Evolutionary conservation across 2,329 filamentous ascomycete species (phyloP).

Genomic region (Penicillium sclerotigenum): DNA sequence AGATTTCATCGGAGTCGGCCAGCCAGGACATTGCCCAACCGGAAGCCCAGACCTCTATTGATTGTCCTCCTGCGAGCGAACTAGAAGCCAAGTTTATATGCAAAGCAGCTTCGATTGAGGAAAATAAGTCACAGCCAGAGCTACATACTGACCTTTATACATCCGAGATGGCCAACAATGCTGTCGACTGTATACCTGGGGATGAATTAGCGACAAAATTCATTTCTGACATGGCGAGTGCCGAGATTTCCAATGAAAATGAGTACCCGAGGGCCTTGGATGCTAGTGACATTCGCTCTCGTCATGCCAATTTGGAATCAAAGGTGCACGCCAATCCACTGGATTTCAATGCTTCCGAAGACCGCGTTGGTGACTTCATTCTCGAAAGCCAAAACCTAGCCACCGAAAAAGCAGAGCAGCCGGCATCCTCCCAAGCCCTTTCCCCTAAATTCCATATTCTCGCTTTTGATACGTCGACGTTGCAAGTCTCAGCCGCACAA

Average conservation of each 20-base stretch:
- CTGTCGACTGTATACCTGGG: constrained; percentile 10
- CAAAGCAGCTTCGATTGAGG: not conserved
- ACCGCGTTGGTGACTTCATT: constrained; percentile 10
- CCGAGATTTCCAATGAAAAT: not conserved
- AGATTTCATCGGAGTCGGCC: not conserved
- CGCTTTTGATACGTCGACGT: constrained; percentile 36
- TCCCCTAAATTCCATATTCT: constrained; percentile 33
- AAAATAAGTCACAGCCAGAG: not conserved
- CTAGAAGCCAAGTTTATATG: constrained; percentile 10
- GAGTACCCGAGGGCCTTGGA: constrained; percentile 4
- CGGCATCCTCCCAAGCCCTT: not conserved
- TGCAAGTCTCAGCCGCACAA: constrained; percentile 31
- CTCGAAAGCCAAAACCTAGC: not conserved
- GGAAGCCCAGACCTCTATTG: not conserved
- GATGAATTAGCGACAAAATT: constrained; percentile 13
- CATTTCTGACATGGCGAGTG: not conserved
- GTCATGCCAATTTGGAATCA: not conserved
- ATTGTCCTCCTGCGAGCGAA: constrained; percentile 19
- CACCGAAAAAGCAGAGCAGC: not conserved
- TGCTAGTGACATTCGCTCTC: constrained; percentile 13
- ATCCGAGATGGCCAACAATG: not conserved
- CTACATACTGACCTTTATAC: not conserved
- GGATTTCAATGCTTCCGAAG: constrained; percentile 6
- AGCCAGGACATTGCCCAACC: not conserved
- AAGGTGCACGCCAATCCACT: not conserved